Base-by-base conservation (phyloP, 75 land plant species). In the Pinus taeda region DNA sequence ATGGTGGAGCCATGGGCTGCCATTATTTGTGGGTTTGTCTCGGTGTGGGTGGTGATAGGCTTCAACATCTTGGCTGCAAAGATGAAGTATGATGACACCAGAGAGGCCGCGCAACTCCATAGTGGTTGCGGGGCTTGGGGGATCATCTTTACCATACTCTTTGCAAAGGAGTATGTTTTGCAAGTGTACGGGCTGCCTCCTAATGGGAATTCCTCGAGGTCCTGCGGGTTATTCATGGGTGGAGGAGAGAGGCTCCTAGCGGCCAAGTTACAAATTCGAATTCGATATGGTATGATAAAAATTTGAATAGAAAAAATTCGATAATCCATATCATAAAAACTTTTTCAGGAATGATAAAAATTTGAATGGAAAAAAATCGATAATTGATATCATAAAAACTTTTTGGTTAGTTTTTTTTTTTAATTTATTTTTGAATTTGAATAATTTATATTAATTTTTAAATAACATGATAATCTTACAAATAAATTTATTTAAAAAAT, bases 61-160 rank as follows among this genome's bases (percentile, higher is more conserved):
- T 81, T 83, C 81, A 91, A 89, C 53, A 71, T 21, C 26, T 69
- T 90, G 29, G 92, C 93, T 11, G 81, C 73, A 17, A 82, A 18
- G 61, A 18, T 60, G 18, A 18, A 60, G 20, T 60, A 60, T n/a
- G 61, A 18, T 60, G 21, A 60, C 21, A 20, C 18, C 61, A n/a
- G 91, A 15, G 97, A 94, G 78, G 97, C 96, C 24, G 88, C 96
- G 15, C 97, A 93, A 80, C 80, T 94, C 62, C 96, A 95, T 61
- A 96, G 96, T 6, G 98, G 98, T 4, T 94, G 95, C 60, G 96
- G 96, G 0, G 86, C 86, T 22, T 95, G 98, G 98, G 98, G 98
- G 4, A 33, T 95, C 78, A 77, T 95, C 2, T 95, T 94, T 78
- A 85, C 87, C 0, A 90, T 85, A 2, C 78, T 95, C 33, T 95